Conservation (phyloP, 2,329 filamentous ascomycete species). For the Talaromyces rugulosus region DNA sequence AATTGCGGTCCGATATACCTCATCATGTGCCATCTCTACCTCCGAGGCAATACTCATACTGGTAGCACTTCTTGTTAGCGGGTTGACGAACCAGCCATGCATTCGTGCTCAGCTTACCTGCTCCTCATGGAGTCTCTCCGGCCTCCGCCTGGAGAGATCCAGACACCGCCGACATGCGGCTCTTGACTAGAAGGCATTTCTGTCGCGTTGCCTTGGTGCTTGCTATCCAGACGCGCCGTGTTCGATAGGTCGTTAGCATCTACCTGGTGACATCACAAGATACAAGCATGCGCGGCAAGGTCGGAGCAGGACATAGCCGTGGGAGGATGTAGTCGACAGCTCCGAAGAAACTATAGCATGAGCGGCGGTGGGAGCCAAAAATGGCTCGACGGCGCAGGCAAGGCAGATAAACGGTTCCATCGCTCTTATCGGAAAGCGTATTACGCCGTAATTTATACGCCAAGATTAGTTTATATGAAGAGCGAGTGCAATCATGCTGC, state of each 20-base stretch:
- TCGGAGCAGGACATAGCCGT: not conserved
- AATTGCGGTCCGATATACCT: constrained; percentile 52
- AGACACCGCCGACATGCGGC: constrained; percentile 23
- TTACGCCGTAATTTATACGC: not conserved
- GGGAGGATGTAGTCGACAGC: not conserved
- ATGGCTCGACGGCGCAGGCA: constrained; percentile 11
- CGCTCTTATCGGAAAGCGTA: not conserved
- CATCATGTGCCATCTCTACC: constrained; percentile 98
- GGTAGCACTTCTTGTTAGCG: constrained; percentile 1
- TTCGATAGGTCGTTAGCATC: not conserved
- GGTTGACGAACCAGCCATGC: constrained; percentile 13
- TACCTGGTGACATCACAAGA: not conserved
- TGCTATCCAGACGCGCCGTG: not conserved
- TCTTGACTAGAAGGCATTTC: constrained; percentile 27
- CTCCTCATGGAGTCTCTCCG: constrained; percentile 37
- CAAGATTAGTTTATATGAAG: not conserved
- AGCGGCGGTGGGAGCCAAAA: constrained; percentile 3
- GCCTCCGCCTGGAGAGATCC: constrained; percentile 18
- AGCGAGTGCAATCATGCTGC: not conserved
- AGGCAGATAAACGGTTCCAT: not conserved
- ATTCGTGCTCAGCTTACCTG: constrained; percentile 26
- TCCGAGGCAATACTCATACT: constrained; percentile 79
- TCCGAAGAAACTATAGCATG: not conserved
- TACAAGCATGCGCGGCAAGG: not conserved
- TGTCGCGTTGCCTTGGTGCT: constrained; percentile 5